Base-by-base conservation (phyloP, 2,329 filamentous ascomycete species). In the Colletotrichum sp. region DNA sequence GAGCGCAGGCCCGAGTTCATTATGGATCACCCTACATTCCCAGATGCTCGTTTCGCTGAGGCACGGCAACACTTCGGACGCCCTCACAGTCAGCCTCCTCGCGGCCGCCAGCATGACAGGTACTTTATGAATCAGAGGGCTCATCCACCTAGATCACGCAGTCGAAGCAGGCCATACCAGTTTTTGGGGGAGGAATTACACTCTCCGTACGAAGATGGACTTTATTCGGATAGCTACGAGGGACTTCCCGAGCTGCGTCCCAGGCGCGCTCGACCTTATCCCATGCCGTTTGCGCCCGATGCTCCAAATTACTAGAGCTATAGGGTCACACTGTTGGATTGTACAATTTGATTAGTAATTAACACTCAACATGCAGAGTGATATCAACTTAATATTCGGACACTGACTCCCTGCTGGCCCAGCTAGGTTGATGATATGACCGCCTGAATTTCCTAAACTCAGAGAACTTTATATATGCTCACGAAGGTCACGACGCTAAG, bases 161-260 rank as follows among this genome's bases (percentile, higher is more conserved):
- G 44, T 10, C 44, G n/a, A 7, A 10, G 10, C 0, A 52, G n/a
- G 12, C n/a, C 12, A 6, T 21, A 52, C 3, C 44, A 52, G 0
- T 13, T 21, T 21, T 6, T 13, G 10, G 12, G n/a, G 1, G 44
- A 52, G 6, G 44, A 52, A 5, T 13, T 13, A 10, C 9, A 13
- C 12, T n/a, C 44, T 52, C 6, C 44, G 1, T 52, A 52, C 44
- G 44, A 52, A 0, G n/a, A 21, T 52, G 44, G 44, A 13, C 10
- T 21, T 7, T 21, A 52, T 21, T 52, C 44, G 1, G 44, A 52
- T 2, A 13, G 10, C 10, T 52, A 52, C n/a, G 44, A 52, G 0
- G 44, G n/a, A 7, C 44, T n/a, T 21, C n/a, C 44, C 4, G 44
- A 52, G 44, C 10, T 52, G n/a, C 44, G 44, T 13, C 44, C 1